Evolutionary conservation across 176 grass and related monocot genomes (phyloP).

Genomic region (Bothriochloa decipiens): DNA sequence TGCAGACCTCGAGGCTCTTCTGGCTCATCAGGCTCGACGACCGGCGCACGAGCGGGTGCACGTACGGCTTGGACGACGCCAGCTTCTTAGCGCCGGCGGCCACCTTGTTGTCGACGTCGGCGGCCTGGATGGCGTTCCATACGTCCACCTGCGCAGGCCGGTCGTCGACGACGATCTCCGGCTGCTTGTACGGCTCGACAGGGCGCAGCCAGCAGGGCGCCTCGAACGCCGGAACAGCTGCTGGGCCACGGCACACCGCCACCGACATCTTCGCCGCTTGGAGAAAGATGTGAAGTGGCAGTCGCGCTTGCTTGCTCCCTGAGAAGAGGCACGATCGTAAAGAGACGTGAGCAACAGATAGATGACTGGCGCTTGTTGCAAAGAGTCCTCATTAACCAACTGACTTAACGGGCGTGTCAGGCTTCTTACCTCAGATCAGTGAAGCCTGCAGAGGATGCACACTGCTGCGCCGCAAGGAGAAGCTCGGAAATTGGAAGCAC

Average conservation of each 20-base stretch:
- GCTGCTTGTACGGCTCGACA: slow-evolving; percentile 10
- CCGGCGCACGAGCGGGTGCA: slow-evolving; percentile 55
- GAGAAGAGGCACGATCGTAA: slow-evolving; percentile 38
- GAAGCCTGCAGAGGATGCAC: slow-evolving; percentile 12
- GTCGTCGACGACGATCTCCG: slow-evolving; percentile 20
- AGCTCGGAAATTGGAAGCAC: not conserved
- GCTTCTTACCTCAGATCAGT: slow-evolving; percentile 28
- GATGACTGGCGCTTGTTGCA: not conserved
- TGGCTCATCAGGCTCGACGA: slow-evolving; percentile 69
- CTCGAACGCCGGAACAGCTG: slow-evolving; percentile 42
- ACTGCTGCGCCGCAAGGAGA: slow-evolving; percentile 4
- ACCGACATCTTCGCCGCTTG: slow-evolving; percentile 61
- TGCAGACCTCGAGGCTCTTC: slow-evolving; percentile 95
- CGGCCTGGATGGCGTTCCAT: slow-evolving; percentile 74
- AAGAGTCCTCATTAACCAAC: not conserved
- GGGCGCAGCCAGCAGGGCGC: slow-evolving; percentile 32
- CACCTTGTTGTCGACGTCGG: slow-evolving; percentile 10
- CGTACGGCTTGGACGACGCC: slow-evolving; percentile 44
- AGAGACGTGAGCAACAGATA: slow-evolving; percentile 21
- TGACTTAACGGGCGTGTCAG: not conserved
- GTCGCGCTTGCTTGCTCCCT: slow-evolving; percentile 37
- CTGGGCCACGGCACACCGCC: slow-evolving; percentile 47
- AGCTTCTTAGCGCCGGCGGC: not conserved
- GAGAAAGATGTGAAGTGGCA: slow-evolving; percentile 39
- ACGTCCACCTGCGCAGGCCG: slow-evolving; percentile 57